Evolutionary conservation across 768 basidiomycete genomes (phyloP).

Genomic region (Leccinum variicolor): DNA sequence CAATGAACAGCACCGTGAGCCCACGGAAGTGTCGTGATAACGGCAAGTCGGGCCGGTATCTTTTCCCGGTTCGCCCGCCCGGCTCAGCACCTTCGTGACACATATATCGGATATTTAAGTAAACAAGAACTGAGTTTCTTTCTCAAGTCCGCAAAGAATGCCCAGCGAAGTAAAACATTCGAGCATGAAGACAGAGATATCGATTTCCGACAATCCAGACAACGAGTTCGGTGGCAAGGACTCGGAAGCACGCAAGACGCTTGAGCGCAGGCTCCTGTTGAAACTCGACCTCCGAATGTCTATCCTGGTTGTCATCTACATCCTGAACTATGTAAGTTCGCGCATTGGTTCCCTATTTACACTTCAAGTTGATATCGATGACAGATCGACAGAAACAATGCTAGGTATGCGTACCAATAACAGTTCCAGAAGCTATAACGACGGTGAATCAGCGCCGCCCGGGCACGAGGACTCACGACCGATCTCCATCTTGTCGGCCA

Average conservation of each 20-base stretch:
- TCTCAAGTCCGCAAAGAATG: neutral
- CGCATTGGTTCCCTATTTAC: neutral
- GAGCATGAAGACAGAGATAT: neutral
- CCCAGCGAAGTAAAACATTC: slow-evolving; percentile 2
- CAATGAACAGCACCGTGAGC: no score
- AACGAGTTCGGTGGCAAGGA: slow-evolving; percentile 47
- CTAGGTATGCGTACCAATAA: slow-evolving; percentile 38
- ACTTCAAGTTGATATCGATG: neutral
- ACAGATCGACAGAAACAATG: slow-evolving; percentile 71
- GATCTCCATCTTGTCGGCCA: slow-evolving; percentile 59
- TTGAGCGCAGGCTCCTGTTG: slow-evolving; percentile 51
- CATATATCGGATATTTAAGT: no score
- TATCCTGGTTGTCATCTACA: slow-evolving; percentile 42
- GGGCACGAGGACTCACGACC: slow-evolving; percentile 61
- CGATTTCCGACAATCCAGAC: slow-evolving; percentile 20
- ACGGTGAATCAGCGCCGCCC: slow-evolving; percentile 50
- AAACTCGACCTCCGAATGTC: slow-evolving; percentile 59
- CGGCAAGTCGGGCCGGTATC: no score
- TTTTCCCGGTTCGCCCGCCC: no score
- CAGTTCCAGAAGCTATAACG: neutral
- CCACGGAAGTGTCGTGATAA: no score
- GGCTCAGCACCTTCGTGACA: no score
- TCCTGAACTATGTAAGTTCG: slow-evolving; percentile 33
- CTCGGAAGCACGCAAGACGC: slow-evolving; percentile 41
- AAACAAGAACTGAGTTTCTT: neutral